These are phyloP conservation scores for Punica granatum DNA, from an alignment of 345 rosid genomes.

Conservation along the genomic window DNA sequence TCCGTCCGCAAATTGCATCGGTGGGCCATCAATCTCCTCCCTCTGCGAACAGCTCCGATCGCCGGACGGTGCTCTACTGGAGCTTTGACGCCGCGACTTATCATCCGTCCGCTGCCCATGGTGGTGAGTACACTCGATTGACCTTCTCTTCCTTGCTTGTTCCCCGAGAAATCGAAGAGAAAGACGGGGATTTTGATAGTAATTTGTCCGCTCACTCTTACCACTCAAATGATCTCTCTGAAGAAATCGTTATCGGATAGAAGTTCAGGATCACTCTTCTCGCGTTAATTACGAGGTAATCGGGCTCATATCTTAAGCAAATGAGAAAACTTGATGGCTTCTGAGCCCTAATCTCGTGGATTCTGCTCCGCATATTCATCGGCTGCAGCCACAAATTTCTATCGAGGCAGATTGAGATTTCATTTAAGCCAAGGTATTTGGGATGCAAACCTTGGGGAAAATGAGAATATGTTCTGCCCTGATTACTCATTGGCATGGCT, in stretches of 20 bases:
- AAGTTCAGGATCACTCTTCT: background rate
- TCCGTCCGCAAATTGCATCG: no score
- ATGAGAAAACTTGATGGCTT: background rate
- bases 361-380: background rate
- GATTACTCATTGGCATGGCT: no score
- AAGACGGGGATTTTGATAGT: background rate
- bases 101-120: background rate
- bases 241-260: background rate
- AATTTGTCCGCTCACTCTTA: background rate
- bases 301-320: no score
- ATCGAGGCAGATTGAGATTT: no score
- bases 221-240: background rate
- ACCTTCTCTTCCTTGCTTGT: background rate
- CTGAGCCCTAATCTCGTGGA: background rate
- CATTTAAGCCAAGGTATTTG: no score
- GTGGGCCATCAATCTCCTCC: background rate
- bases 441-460: no score
- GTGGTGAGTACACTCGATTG: background rate
- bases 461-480: no score
- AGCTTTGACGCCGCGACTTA: no score
- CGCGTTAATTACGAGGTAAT: no score
- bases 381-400: no score
- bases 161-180: background rate
- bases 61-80: background rate
- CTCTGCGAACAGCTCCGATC: background rate